phyloP scores from a whole-genome alignment of 2,329 filamentous ascomycete genomes.

The Alternaria alternata region DNA sequence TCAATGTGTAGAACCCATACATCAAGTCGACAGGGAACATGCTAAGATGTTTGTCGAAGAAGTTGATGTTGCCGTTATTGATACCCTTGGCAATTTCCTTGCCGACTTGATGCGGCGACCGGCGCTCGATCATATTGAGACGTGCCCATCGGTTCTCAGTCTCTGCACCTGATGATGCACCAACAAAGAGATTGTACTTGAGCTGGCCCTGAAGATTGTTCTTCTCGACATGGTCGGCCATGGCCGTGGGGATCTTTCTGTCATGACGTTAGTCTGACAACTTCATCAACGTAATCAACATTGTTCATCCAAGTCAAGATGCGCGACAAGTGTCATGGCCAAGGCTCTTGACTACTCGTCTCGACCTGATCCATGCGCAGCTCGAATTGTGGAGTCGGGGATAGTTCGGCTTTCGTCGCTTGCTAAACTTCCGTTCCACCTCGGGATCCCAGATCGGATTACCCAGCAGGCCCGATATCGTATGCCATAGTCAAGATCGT shows the following conservation, averaged over 20 bases:
- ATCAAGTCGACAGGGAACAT: slow-evolving; percentile 91
- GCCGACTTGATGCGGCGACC: slow-evolving; percentile 86
- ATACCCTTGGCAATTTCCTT: slow-evolving; percentile 91
- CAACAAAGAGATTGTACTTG: slow-evolving; percentile 87
- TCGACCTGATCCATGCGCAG: slow-evolving; percentile 19
- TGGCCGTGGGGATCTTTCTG: slow-evolving; percentile 81
- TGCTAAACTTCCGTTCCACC: slow-evolving; percentile 40
- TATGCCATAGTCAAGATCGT: not conserved
- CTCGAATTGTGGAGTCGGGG: slow-evolving; percentile 27
- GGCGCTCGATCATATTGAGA: slow-evolving; percentile 87
- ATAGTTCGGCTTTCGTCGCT: slow-evolving; percentile 32
- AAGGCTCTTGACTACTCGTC: slow-evolving; percentile 1
- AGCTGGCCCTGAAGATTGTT: slow-evolving; percentile 84
- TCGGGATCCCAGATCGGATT: slow-evolving; percentile 27
- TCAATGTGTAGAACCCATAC: slow-evolving; percentile 82
- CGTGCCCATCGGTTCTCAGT: slow-evolving; percentile 92
- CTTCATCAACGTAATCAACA: not conserved
- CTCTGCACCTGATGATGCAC: slow-evolving; percentile 87
- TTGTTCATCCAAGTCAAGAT: not conserved
- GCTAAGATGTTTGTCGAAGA: slow-evolving; percentile 92
- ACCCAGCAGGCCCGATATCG: slow-evolving; percentile 13
- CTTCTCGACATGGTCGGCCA: slow-evolving; percentile 89
- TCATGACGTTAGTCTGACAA: slow-evolving; percentile 8
- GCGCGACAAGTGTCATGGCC: slow-evolving; percentile 12
- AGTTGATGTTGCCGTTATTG: slow-evolving; percentile 86